These are phyloP conservation scores for Pichia exigua DNA, from an alignment of 805 yeast genomes.

Conservation along the genomic window DNA sequence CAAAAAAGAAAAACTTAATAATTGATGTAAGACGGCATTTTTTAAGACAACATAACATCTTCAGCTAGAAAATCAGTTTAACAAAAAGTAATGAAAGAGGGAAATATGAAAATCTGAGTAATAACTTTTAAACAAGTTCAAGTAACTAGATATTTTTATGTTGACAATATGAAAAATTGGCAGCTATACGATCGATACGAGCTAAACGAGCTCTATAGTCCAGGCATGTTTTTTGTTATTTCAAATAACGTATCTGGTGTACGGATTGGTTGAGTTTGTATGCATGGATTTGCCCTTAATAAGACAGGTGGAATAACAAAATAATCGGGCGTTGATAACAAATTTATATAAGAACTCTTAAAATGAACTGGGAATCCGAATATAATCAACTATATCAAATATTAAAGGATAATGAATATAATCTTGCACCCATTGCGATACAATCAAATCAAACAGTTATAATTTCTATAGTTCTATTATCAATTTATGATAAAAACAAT, in stretches of 20 bases:
- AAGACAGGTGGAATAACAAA: neutral
- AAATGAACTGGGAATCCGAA: neutral
- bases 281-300: neutral
- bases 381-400: neutral
- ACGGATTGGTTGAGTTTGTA: neutral
- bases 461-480: neutral
- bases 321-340: too few species aligned
- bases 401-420: neutral
- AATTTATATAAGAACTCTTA: too few species aligned
- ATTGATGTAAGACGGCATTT: slow-evolving; percentile 1
- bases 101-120: too few species aligned
- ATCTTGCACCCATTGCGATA: neutral
- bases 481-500: neutral
- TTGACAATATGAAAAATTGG: neutral
- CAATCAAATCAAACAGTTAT: neutral
- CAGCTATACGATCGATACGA: neutral
- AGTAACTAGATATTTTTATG: neutral
- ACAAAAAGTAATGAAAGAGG: too few species aligned
- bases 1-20: neutral
- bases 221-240: too few species aligned
- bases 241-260: neutral
- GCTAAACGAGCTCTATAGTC: neutral
- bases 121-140: neutral
- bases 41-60: neutral
- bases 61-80: neutral